Evolutionary conservation across 352 stramenopile species (phyloP), one percentile per base, ranked within the genome.

Genomic region (Phytopythium litorale): DNA sequence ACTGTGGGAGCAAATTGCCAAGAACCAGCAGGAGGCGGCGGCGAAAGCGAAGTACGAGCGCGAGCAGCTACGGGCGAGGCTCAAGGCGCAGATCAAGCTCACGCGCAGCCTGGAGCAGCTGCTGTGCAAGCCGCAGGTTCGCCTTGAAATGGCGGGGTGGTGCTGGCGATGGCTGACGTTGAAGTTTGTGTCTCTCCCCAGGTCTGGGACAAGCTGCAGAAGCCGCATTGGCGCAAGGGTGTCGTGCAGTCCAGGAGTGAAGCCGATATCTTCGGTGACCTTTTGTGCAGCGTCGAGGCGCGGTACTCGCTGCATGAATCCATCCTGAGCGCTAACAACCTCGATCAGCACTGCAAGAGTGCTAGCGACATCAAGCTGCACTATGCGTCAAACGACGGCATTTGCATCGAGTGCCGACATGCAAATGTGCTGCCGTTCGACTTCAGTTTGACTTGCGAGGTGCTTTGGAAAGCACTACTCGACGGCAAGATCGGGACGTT

Each of bases 71-170:
- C 61, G 64, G 9, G 30, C 54, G 11, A 62, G 56, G 19, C 56
- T 84, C 4, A 62, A 80, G 25, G 68, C 63, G 0, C 73, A 83
- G 49, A 45, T 83, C 28, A 68, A 70, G 43, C 50, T 85, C 7
- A 65, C 65, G 13, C 60, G 18, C 11, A 77, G 66, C n/a, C 55
- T 85, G 35, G 69, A 83, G 49, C 38, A 58, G 37, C 32, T 74
- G 30, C 45, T 76, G 6, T 37, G 40, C 42, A 75, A 75, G 54
- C 64, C 58, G 3, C 53, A 71, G 55, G 60, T 73, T 21, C 5
- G 18, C 19, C 33, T 2, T 21, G 57, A 0, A n/a, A n/a, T 21
- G 0, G 7, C 40, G 8, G 54, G 3, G 30, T 6, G 28, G 8
- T 33, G 33, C 18, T 32, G 28, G 3, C 15, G 16, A 18, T 33